Base-by-base conservation (phyloP, 78 protist species). In the Dictyostelium purpureum region DNA sequence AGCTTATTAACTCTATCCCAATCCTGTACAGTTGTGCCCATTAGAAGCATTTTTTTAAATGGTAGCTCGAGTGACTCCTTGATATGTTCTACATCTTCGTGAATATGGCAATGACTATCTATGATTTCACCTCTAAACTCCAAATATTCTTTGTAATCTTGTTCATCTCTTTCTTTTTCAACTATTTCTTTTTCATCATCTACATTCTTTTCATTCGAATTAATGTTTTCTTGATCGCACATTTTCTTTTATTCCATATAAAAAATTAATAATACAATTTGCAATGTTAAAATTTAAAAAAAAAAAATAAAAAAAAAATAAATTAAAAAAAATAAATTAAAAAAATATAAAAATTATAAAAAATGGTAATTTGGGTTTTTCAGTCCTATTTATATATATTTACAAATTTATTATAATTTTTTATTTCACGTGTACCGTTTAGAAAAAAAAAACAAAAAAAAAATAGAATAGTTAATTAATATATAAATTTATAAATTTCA, bases 21-120 rank as follows among this genome's bases (percentile, higher is more conserved):
- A 73, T 83, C 90, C 5, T 31, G 49, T 18, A 83, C 90, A 6
- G 90, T 83, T 14, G 90, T 83, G 18, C 90, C 90, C 90, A 83
- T 83, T 6, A 83, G 45, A 56, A 57, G 43, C 26, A 51, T 26
- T 12, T 59, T 43, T 24, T 33, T 10, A 51, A 71, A 57, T 31
- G 71, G 52, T 57, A 71, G 14, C 4, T 49, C 54, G 19, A 38
- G 4, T 52, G 66, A 49, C 2, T 24, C 10, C 33, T 69, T 38
- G 2, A 83, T 54, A 40, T 54, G 9, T 9, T 83, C 80, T 19
- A 7, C 1, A 71, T 83, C 90, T 43, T 83, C 90, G 9, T 83
- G 90, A 26, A 83, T 71, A 33, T 83, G 90, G n/a, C 90, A 73
- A 73, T 83, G 90, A 45, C 73, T 45, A 73, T 83, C 90, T 2